phyloP scores from a whole-genome alignment of 2,329 filamentous ascomycete genomes.

The Byssoonygena ceratinophila region DNA sequence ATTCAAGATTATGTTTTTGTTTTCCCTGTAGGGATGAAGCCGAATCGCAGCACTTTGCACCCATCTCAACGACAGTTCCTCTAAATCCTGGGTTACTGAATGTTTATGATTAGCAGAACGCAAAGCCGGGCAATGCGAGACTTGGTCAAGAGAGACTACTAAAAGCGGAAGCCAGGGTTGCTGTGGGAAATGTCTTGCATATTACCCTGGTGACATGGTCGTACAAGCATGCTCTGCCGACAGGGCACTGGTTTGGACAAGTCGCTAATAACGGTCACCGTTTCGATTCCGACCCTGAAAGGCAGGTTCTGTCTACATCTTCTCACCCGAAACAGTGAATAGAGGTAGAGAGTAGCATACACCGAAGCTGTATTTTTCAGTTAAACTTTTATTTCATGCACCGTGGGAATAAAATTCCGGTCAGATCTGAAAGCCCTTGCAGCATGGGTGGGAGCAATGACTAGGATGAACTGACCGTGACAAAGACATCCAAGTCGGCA shows the following conservation, averaged over 20 bases:
- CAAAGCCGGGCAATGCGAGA: background rate
- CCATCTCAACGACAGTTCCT: background rate
- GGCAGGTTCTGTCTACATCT: background rate
- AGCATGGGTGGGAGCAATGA: slow-evolving; percentile 1
- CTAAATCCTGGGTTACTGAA: background rate
- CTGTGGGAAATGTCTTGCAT: slow-evolving; percentile 16
- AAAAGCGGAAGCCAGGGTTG: slow-evolving; percentile 4
- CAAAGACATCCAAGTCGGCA: slow-evolving; percentile 4
- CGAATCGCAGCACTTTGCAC: background rate
- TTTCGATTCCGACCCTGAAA: slow-evolving; percentile 1
- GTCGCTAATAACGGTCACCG: slow-evolving; percentile 11
- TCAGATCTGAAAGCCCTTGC: slow-evolving; percentile 3
- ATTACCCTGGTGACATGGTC: slow-evolving; percentile 12
- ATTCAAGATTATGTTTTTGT: background rate
- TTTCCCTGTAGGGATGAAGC: background rate
- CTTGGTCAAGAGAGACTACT: slow-evolving; percentile 3
- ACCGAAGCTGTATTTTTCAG: background rate
- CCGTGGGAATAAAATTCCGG: background rate
- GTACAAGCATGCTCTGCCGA: slow-evolving; percentile 14
- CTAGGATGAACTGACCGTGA: slow-evolving; percentile 9
- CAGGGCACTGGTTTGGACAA: slow-evolving; percentile 5
- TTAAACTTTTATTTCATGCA: background rate
- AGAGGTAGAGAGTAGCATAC: background rate
- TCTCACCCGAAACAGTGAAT: background rate
- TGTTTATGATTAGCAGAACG: background rate